Evolutionary conservation across 805 yeast genomes (phyloP).

Genomic region (Priceomyces fermenticarens): DNA sequence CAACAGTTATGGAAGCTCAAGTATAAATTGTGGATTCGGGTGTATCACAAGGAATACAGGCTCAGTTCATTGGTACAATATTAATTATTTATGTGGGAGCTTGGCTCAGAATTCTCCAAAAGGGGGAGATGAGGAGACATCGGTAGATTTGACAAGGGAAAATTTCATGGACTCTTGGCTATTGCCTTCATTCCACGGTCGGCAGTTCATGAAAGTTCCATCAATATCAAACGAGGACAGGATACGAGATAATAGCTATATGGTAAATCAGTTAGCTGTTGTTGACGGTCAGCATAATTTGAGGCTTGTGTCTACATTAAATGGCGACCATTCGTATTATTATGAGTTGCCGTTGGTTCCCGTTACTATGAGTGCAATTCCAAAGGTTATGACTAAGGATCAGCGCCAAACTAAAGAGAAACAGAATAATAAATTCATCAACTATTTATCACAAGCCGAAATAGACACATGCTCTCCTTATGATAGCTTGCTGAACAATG

Average conservation of each 20-base stretch:
- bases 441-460: slow-evolving; percentile 50
- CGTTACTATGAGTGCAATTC: slow-evolving; percentile 19
- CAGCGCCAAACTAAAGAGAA: slow-evolving; percentile 1
- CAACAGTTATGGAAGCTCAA: slow-evolving; percentile 27
- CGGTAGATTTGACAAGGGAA: slow-evolving; percentile 7
- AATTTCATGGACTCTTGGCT: slow-evolving; percentile 45
- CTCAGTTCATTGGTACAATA: slow-evolving; percentile 59
- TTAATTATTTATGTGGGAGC: slow-evolving; percentile 38
- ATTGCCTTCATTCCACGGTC: slow-evolving; percentile 35
- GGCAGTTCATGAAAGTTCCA: slow-evolving; percentile 25
- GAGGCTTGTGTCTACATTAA: slow-evolving; percentile 33
- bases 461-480: slow-evolving; percentile 52
- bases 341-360: slow-evolving; percentile 39
- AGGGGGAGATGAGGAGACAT: slow-evolving; percentile 11
- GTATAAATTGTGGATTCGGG: slow-evolving; percentile 43
- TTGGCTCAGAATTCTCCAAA: slow-evolving; percentile 29
- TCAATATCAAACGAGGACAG: slow-evolving; percentile 8
- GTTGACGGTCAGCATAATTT: slow-evolving; percentile 28
- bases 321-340: slow-evolving; percentile 36
- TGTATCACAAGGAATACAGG: slow-evolving; percentile 55
- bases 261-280: slow-evolving; percentile 29
- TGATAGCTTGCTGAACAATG: slow-evolving; percentile 26
- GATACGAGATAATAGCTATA: slow-evolving; percentile 9
- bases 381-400: slow-evolving; percentile 8
- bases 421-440: slow-evolving; percentile 7